Evolutionary conservation across 805 yeast species (phyloP), one percentile per base, ranked within the genome.

Genomic region (Kregervanrija fluxuum): DNA sequence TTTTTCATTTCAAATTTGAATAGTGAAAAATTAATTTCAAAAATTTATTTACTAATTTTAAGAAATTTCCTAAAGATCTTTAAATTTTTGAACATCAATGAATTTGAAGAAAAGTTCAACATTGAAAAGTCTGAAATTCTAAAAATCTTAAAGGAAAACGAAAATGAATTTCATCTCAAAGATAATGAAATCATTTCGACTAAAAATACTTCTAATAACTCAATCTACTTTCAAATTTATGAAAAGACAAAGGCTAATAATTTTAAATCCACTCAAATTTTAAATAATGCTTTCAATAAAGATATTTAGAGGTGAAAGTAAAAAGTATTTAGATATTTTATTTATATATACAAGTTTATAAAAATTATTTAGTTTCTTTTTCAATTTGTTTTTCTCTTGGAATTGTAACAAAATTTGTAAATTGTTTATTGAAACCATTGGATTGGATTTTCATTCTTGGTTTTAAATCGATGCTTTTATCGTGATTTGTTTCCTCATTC

Each of bases 181-280:
- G 48, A 45, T 5, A 39, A 71, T 50, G 77, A 74, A 35, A 61
- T 79, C 8, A 48, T 58, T 16, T 70, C 76, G 30, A 66, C 80
- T 47, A 73, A 74, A 61, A 73, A 73, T 58, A 79, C 77, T 51
- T 75, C 78, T 45, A 63, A 69, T 15, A 71, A 71, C 41, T 69
- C 79, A 54, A 77, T 78, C 35, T 73, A 82, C 65, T 88, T 85
- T 52, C 83, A 80, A 51, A 75, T 85, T 35, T 74, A 76, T 50
- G 85, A 80, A 54, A 77, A 74, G 61, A 78, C 85, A n/a, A 80
- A 80, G 68, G 79, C 79, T 4, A 65, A 80, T 54, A 72, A 77
- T 33, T 79, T 74, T 66, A 73, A 77, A 55, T 74, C 82, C 14
- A 73, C 70, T 58, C 83, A 79, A 61, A 67, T 77, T 38, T 68